phyloP scores from a whole-genome alignment of 176 grass and related monocot genomes.

The sorghum (Sorghum bicolor) region Sorghum_bicolor_NCBIv3 NC_012871.2:5461501-5462000 shows the following conservation, averaged over 20 bases:
- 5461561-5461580: background rate
- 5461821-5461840: background rate
- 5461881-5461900: background rate
- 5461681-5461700: background rate
- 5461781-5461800: too few species aligned
- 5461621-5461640: background rate
- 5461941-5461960: background rate
- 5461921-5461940: background rate
- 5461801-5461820: too few species aligned
- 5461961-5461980: background rate
- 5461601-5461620: background rate
- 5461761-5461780: too few species aligned
- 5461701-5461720: too few species aligned
- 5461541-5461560: background rate
- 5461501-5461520: background rate
- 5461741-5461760: too few species aligned
- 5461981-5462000: background rate
- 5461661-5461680: background rate
- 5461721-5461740: too few species aligned
- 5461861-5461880: background rate
- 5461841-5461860: conserved; percentile 12
- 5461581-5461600: background rate
- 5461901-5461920: background rate
- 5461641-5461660: background rate
- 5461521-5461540: background rate